Conservation (phyloP, 768 basidiomycete species). For the Trametopsis cervina region DNA sequence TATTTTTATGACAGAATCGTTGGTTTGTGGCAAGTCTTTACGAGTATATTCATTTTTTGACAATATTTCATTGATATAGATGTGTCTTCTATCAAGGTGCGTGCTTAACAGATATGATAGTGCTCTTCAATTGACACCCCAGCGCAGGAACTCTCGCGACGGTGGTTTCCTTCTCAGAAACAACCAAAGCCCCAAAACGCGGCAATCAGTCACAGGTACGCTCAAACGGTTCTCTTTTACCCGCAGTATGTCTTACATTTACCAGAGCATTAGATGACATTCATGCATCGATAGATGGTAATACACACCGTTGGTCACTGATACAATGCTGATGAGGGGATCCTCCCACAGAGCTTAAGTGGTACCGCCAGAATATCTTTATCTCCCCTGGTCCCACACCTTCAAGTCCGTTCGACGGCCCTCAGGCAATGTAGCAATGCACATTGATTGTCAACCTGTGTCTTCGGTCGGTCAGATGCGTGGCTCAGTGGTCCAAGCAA, state of each 20-base stretch:
- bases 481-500: no score
- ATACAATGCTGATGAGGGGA: slow-evolving; percentile 1
- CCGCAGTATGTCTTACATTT: background rate
- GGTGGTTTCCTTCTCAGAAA: slow-evolving; percentile 53
- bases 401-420: slow-evolving; percentile 1
- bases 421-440: no score
- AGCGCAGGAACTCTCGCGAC: slow-evolving; percentile 65
- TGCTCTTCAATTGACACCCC: no score
- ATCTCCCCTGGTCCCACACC: slow-evolving; percentile 23
- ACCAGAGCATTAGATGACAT: slow-evolving; percentile 81
- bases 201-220: slow-evolving; percentile 52
- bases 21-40: no score
- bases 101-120: no score
- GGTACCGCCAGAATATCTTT: slow-evolving; percentile 77
- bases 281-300: slow-evolving; percentile 65
- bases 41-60: no score
- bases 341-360: slow-evolving; percentile 54
- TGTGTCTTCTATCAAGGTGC: slow-evolving; percentile 77
- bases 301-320: no score
- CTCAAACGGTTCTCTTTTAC: no score
- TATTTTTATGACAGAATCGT: slow-evolving; percentile 70
- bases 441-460: no score
- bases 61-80: slow-evolving; percentile 34
- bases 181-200: slow-evolving; percentile 17
- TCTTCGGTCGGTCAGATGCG: no score